These are phyloP conservation scores for Nannizzia gypsea DNA, from an alignment of 2,329 filamentous ascomycete species.

Conservation along the genomic window DNA sequence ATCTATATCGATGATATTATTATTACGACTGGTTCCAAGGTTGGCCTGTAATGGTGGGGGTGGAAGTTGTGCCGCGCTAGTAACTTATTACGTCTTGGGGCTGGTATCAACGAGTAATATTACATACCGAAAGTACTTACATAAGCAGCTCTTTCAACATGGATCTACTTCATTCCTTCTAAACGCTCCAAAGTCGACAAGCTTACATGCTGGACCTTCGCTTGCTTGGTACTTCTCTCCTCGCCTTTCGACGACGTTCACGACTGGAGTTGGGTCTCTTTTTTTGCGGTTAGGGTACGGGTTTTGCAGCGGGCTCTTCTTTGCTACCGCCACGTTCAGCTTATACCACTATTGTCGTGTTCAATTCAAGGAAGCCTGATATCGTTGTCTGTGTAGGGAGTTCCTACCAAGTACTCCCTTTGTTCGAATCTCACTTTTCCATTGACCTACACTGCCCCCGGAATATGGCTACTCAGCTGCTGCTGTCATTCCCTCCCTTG, in stretches of 20 bases:
- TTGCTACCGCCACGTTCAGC: not conserved
- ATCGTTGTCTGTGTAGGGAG: not conserved
- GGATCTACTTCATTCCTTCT: not conserved
- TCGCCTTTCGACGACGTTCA: not conserved
- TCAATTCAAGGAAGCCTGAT: not conserved
- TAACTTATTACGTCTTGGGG: not conserved
- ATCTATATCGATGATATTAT: not conserved
- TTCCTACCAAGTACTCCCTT: not conserved
- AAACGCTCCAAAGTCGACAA: not conserved
- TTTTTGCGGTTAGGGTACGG: not conserved
- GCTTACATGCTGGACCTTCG: not conserved
- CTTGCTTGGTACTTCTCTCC: not conserved
- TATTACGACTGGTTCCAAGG: not conserved
- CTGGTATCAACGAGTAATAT: not conserved
- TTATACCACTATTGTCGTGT: not conserved
- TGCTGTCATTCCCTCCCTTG: slow-evolving; percentile 32
- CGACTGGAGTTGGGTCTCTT: not conserved
- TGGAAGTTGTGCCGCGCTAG: not conserved
- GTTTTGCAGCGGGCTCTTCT: not conserved
- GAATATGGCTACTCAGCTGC: slow-evolving; percentile 4
- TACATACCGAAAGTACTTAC: not conserved
- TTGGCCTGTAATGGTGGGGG: not conserved
- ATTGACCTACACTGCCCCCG: not conserved
- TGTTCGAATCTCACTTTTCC: not conserved
- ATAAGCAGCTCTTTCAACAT: not conserved